A percentile compares a stretch with the other conserved stretches of the same genome.
phyloP scores from a whole-genome alignment of 177 flowering plant genomes.

The Vitis hybrid region DNA sequence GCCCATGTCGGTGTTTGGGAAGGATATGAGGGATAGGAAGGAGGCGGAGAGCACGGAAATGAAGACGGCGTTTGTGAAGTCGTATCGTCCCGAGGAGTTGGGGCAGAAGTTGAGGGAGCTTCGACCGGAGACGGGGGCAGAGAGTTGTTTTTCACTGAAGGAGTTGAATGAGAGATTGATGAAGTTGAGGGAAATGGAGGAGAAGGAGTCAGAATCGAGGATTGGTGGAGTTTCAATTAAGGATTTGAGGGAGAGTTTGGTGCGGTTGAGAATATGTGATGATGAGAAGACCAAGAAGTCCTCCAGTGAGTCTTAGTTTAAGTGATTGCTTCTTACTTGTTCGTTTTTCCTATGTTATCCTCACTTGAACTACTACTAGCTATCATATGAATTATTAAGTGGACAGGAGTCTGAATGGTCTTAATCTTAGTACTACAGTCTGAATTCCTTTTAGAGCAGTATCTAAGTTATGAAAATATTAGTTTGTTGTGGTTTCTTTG shows the following conservation, averaged over 20 bases:
- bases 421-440: too few relatives aligned
- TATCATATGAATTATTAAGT: too few relatives aligned
- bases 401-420: too few relatives aligned
- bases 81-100: conserved; percentile 23
- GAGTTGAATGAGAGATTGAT: conserved; percentile 66
- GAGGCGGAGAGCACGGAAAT: background rate
- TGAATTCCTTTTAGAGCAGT: background rate
- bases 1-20: conserved; percentile 30
- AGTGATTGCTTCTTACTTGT: too few relatives aligned
- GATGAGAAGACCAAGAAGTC: conserved; percentile 27
- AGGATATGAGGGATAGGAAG: conserved; percentile 26
- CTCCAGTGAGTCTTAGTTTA: conserved; percentile 12
- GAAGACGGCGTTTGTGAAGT: conserved; percentile 38
- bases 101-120: conserved; percentile 35
- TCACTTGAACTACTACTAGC: too few relatives aligned
- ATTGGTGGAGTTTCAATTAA: conserved; percentile 21
- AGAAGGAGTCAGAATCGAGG: conserved; percentile 35
- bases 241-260: conserved; percentile 48
- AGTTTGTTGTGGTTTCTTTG: background rate
- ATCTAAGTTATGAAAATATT: background rate
- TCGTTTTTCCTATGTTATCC: too few relatives aligned
- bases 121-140: conserved; percentile 31
- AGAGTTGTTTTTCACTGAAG: conserved; percentile 35
- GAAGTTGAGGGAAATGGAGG: conserved; percentile 45
- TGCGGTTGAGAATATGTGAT: conserved; percentile 17